Conservation (phyloP, 305 asterid species). For the Plantago coronopus region DNA sequence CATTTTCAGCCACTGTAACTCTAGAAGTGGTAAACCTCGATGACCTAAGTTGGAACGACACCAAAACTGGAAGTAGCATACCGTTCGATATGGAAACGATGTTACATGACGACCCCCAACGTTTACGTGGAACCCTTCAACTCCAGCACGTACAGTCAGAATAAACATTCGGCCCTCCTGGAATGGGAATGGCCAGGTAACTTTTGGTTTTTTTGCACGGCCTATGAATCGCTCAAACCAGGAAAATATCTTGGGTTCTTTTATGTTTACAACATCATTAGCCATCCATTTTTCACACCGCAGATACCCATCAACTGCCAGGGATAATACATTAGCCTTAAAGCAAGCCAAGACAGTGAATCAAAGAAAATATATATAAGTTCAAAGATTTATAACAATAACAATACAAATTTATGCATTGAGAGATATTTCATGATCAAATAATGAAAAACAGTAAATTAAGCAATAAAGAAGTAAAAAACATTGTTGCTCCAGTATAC, state of each 20-base stretch:
- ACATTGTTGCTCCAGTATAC: not conserved
- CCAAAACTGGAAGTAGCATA: constrained; percentile 31
- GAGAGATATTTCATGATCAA: not conserved
- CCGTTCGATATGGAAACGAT: constrained; percentile 77
- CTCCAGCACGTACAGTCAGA: constrained; percentile 75
- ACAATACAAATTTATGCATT: not conserved
- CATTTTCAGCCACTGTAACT: not conserved
- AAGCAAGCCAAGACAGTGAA: not conserved
- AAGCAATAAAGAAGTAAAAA: not conserved
- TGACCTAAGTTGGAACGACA: not conserved
- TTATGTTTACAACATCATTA: constrained; percentile 50
- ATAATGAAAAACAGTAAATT: not conserved
- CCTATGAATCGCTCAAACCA: constrained; percentile 71
- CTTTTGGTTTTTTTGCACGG: constrained; percentile 48
- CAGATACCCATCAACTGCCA: constrained; percentile 66
- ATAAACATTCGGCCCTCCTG: constrained; percentile 61
- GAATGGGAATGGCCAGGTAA: constrained; percentile 80
- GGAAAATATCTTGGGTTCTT: constrained; percentile 56
- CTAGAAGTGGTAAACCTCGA: not conserved
- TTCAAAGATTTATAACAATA: constrained; percentile 6
- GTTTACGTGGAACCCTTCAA: constrained; percentile 70
- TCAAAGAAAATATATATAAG: not conserved
- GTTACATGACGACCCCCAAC: constrained; percentile 80
- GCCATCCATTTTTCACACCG: constrained; percentile 77
- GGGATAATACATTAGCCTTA: not conserved